These are phyloP conservation scores for Fraxinus pennsylvanica DNA, from an alignment of 257 asterid species.

Conservation along the genomic window DNA sequence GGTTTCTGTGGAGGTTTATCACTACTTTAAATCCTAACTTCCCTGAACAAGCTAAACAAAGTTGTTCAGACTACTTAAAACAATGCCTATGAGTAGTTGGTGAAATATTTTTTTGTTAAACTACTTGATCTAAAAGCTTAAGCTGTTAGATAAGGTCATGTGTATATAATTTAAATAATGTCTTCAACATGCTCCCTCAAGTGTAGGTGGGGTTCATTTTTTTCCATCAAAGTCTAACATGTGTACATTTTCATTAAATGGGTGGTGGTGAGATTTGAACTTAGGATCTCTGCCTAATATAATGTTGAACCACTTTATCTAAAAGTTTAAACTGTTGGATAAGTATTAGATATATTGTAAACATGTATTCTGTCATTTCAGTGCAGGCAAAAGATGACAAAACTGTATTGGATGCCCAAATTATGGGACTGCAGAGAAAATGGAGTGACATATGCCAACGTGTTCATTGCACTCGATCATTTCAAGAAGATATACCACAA, in stretches of 20 bases:
- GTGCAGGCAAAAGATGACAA: constrained; percentile 84
- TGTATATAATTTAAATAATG: background rate
- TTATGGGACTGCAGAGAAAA: constrained; percentile 59
- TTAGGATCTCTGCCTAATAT: background rate
- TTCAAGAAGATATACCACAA: constrained; percentile 38
- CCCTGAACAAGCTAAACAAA: constrained; percentile 11
- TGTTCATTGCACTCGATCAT: constrained; percentile 55
- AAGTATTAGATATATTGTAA: constrained; percentile 34
- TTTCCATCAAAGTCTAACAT: background rate
- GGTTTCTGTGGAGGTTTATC: constrained; percentile 60
- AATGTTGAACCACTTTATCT: background rate
- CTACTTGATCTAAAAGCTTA: background rate
- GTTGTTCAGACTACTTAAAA: background rate
- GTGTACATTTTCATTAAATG: background rate
- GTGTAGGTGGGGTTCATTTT: background rate
- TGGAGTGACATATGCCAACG: constrained; percentile 85
- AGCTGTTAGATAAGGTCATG: background rate
- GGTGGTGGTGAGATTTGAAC: background rate
- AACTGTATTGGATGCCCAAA: constrained; percentile 52
- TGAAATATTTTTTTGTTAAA: background rate
- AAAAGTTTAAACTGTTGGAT: background rate
- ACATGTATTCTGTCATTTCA: constrained; percentile 61
- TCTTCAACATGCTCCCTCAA: no score
- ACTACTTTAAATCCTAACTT: constrained; percentile 34
- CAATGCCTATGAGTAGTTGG: constrained; percentile 10